Percentiles rank a stretch among this genome's conserved stretches.
These are phyloP conservation scores for Quercus dentata DNA, from an alignment of 306 rosid genomes.

Conservation along the genomic window DNA sequence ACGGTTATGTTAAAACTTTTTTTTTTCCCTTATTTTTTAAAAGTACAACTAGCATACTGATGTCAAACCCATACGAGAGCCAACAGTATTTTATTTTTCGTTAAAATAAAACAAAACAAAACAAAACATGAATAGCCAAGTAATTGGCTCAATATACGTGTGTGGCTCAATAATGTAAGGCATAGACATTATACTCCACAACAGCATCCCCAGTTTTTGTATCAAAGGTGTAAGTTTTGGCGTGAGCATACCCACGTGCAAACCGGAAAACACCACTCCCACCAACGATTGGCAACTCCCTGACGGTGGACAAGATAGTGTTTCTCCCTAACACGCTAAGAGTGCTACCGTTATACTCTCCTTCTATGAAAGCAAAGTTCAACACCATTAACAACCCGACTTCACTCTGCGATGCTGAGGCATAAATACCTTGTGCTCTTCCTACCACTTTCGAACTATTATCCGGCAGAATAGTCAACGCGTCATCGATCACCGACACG, in stretches of 20 bases:
- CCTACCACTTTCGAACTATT: slow-evolving; percentile 38
- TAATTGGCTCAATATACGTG: not conserved
- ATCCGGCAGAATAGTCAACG: slow-evolving; percentile 37
- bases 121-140: not conserved
- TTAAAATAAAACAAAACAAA: too few relatives aligned
- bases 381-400: slow-evolving; percentile 30
- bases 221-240: slow-evolving; percentile 26
- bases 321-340: slow-evolving; percentile 46
- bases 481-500: slow-evolving; percentile 38
- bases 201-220: slow-evolving; percentile 28
- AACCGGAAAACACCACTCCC: slow-evolving; percentile 48
- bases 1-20: too few relatives aligned
- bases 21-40: too few relatives aligned
- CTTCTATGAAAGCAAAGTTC: slow-evolving; percentile 32
- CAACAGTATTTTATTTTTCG: too few relatives aligned
- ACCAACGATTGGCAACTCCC: slow-evolving; percentile 57
- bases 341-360: slow-evolving; percentile 47
- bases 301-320: not conserved
- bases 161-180: slow-evolving; percentile 28
- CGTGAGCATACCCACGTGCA: slow-evolving; percentile 52
- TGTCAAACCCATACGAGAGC: too few relatives aligned
- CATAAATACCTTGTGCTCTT: slow-evolving; percentile 53
- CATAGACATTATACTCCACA: slow-evolving; percentile 45
- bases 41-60: too few relatives aligned
- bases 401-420: slow-evolving; percentile 35